Conservation (phyloP, 179 eudicot genomes). For the Corrigiola litoralis region DNA sequence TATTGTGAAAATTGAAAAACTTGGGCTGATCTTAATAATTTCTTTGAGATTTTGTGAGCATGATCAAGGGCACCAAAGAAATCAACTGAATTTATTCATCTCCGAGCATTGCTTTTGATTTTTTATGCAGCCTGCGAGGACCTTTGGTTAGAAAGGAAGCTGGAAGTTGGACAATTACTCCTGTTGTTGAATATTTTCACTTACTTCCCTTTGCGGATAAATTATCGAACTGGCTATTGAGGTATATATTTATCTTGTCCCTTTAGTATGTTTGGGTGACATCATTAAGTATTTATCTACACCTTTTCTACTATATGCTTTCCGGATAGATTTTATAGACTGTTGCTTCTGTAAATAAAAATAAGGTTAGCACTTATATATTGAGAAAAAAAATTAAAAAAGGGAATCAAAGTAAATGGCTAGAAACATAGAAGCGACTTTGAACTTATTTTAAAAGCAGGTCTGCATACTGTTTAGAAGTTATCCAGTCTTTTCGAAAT, state of each 20-base stretch:
- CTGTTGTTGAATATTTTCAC: conserved; percentile 64
- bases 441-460: not conserved
- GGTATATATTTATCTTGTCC: conserved; percentile 35
- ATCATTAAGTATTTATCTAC: not conserved
- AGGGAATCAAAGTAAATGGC: not conserved
- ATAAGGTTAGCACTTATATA: not conserved
- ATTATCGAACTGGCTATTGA: conserved; percentile 45
- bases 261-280: not conserved
- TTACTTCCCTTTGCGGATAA: conserved; percentile 62
- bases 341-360: not conserved
- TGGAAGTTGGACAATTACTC: conserved; percentile 42
- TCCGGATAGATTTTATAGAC: too few relatives aligned
- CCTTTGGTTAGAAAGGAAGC: conserved; percentile 47
- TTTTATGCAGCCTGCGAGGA: conserved; percentile 59
- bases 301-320: not conserved
- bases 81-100: not conserved
- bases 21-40: not conserved
- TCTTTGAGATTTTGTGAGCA: not conserved
- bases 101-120: conserved; percentile 11
- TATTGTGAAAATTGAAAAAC: not conserved
- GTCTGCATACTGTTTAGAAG: too few relatives aligned
- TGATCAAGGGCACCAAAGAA: not conserved
- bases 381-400: not conserved
- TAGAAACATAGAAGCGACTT: not conserved
- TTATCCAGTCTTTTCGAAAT: too few relatives aligned